These are phyloP conservation scores for Pichia pseudocactophila DNA, from an alignment of 805 yeast genomes.

Conservation along the genomic window DNA sequence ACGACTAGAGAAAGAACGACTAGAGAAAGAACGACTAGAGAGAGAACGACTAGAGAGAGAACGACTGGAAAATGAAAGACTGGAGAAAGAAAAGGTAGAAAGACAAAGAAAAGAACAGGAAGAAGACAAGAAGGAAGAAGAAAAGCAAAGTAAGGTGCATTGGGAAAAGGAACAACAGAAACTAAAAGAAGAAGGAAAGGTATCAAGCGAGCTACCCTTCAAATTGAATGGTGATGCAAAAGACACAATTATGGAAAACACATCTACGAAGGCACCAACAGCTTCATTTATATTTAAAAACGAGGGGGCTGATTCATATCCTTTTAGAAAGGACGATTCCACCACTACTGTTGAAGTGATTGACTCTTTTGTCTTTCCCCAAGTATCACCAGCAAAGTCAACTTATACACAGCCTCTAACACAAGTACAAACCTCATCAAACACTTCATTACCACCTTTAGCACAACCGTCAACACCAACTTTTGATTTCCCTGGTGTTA, in stretches of 20 bases:
- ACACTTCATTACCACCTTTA: too few relatives aligned
- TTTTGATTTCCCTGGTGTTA: neutral
- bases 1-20: constrained; percentile 4
- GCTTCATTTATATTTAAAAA: neutral
- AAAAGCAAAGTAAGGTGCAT: neutral
- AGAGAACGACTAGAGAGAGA: neutral
- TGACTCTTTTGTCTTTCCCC: constrained; percentile 19
- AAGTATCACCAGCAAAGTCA: neutral
- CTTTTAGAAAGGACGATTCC: neutral
- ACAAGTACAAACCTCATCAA: neutral
- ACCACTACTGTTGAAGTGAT: constrained; percentile 11
- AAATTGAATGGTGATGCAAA: too few relatives aligned
- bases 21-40: constrained; percentile 5
- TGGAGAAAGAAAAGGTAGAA: neutral
- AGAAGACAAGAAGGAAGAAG: neutral
- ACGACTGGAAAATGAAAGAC: too few relatives aligned
- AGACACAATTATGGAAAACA: too few relatives aligned
- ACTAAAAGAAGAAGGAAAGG: neutral
- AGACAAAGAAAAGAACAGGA: neutral
- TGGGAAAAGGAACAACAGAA: neutral
- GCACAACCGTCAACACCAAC: too few relatives aligned
- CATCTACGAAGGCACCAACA: too few relatives aligned
- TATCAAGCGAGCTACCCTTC: neutral
- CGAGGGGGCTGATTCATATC: neutral
- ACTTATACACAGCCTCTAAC: neutral